Conservation (phyloP, 225 moss, liverwort and hornwort species). For the Physcomitrium patens region DNA sequence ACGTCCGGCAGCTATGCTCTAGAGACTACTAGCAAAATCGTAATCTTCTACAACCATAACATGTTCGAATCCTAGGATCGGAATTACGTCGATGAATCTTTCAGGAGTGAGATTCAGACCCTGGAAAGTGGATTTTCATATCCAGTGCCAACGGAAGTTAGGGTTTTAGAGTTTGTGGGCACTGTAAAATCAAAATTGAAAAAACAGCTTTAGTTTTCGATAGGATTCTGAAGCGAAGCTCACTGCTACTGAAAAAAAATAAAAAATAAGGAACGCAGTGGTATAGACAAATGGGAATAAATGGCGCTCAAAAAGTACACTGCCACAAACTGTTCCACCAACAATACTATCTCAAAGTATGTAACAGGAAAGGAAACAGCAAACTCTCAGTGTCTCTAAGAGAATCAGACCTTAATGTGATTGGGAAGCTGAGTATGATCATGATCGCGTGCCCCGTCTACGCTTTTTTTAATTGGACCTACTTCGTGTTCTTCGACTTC, state of each 20-base stretch:
- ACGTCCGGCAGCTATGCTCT: no score
- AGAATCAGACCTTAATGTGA: slow-evolving; percentile 19
- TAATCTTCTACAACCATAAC: no score
- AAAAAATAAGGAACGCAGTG: background rate
- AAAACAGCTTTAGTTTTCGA: background rate
- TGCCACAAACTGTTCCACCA: background rate
- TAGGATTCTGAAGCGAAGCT: background rate
- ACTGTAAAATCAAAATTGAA: background rate
- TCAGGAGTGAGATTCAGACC: background rate
- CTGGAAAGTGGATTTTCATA: background rate
- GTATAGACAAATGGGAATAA: background rate
- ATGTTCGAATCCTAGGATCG: no score
- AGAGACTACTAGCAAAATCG: background rate
- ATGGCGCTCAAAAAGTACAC: no score
- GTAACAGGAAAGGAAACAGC: background rate
- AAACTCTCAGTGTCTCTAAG: background rate
- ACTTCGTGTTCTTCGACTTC: background rate
- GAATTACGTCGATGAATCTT: no score
- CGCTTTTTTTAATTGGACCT: background rate
- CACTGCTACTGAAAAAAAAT: background rate
- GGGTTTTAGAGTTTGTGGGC: slow-evolving; percentile 16
- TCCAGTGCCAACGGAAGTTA: slow-evolving; percentile 19
- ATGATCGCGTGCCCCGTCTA: slow-evolving; percentile 1
- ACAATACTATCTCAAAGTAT: background rate
- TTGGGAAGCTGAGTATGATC: background rate